Evolutionary conservation across 345 rosid species (phyloP), one percentile per base, ranked within the genome.

Genomic region (Salix caprea): DNA sequence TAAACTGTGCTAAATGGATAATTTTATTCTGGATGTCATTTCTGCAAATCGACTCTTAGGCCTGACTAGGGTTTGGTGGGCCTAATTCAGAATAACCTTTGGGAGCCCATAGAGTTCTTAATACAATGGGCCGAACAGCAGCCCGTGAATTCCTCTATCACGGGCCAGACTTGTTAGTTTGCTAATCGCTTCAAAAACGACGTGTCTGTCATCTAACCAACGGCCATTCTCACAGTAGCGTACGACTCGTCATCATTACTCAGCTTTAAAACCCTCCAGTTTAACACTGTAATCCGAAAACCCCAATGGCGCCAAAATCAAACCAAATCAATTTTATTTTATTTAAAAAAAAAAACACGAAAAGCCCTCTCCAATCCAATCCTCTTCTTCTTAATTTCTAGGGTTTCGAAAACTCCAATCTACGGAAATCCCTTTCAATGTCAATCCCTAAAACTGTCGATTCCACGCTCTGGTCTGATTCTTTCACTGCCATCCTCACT

Each of bases 391-490:
- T 7, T 30, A 36, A 5, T 65, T 18, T 34, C 6, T 2, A 68
- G 54, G 54, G 54, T 42, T 68, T 23, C 11, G 10, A 13, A 32
- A 19, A 16, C 8, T 66, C 13, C 12, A 66, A 34, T 18, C 8
- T 36, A 6, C 69, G 8, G 24, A 34, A 37, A 7, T 19, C 66
- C 66, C 62, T 71, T 34, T 54, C 81, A 80, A 90, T 90, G 98
- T 81, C 90, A 81, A 82, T 70, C 73, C 36, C 88, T 61, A 89
- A 78, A 76, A 74, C 93, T 70, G 89, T 89, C 6, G 95, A 93
- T 81, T 62, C 92, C 62, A 85, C 85, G 19, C 91, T 92, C 24
- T 89, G 97, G 99, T 96, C 96, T 94, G 88, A 91, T 69, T 80
- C 99, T 2, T 93, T 93, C 89, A 30, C 84, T 37, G 78, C 90